These are phyloP conservation scores for Chalciporus piperatus DNA, from an alignment of 768 basidiomycete genomes.

Conservation along the genomic window DNA sequence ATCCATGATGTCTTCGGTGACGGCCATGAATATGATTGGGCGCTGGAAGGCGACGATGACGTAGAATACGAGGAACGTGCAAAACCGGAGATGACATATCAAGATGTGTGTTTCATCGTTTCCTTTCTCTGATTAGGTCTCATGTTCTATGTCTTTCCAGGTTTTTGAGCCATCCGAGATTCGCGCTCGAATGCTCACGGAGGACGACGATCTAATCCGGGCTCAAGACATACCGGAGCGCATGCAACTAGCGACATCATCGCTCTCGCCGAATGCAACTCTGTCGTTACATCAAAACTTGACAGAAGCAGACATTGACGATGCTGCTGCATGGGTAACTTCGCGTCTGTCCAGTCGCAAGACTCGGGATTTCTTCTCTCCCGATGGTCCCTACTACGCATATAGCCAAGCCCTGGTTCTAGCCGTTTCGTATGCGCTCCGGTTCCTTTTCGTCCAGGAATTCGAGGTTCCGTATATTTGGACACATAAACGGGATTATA, in stretches of 20 bases:
- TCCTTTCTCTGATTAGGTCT: constrained; percentile 2
- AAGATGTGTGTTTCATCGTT: constrained; percentile 56
- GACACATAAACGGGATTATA: constrained; percentile 89
- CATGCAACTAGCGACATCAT: constrained; percentile 87
- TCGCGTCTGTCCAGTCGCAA: constrained; percentile 71
- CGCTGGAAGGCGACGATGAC: constrained; percentile 78
- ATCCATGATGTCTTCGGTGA: constrained; percentile 96
- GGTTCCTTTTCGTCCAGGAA: constrained; percentile 81
- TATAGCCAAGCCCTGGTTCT: constrained; percentile 68
- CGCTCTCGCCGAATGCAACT: constrained; percentile 65
- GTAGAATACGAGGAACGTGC: constrained; percentile 41
- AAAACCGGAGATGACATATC: constrained; percentile 78
- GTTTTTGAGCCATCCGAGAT: constrained; percentile 99
- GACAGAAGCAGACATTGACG: constrained; percentile 69
- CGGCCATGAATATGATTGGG: constrained; percentile 96
- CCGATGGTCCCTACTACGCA: constrained; percentile 55
- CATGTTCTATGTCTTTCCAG: constrained; percentile 39
- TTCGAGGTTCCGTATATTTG: constrained; percentile 96
- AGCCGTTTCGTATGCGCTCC: constrained; percentile 76
- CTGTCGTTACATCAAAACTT: constrained; percentile 61
- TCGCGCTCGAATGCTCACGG: constrained; percentile 80
- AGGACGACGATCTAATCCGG: constrained; percentile 91
- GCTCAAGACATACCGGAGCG: constrained; percentile 91
- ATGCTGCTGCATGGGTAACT: constrained; percentile 87
- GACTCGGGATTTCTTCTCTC: constrained; percentile 68